Evolutionary conservation across 768 basidiomycete species (phyloP), one percentile per base, ranked within the genome.

Genomic region (Mycena filopes): DNA sequence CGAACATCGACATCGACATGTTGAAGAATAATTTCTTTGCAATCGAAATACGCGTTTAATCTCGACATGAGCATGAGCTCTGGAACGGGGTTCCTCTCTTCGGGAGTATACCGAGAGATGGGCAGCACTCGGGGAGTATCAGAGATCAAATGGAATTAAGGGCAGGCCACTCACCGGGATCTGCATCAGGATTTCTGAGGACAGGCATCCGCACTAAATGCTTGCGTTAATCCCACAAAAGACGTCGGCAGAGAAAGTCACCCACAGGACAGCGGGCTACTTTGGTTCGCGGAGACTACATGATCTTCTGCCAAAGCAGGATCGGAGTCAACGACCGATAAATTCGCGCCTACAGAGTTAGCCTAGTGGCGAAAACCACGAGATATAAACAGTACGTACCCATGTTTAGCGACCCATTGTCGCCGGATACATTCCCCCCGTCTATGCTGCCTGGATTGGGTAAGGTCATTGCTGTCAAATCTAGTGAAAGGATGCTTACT

Each of bases 131-230:
- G n/a, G n/a, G n/a, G n/a, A n/a, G 43, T 10, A 45, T 12, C 3
- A n/a, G 7, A 21, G 9, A 3, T 45, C 13, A 28, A 1, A 40
- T 42, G 20, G 7, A 43, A 4, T 8, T 23, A 7, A 12, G n/a
- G 7, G 28, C 4, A 12, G 12, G 18, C 0, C 18, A 55, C 54
- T 20, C 18, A 55, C 54, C 10, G n/a, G 7, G 26, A 20, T 42
- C 16, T 6, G 2, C 54, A 13, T 8, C 25, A 2, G 18, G 20
- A 40, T 41, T 25, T n/a, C 1, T 2, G n/a, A 15, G 13, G 41
- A 55, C 54, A n/a, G 41, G 54, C 54, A 41, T 55, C 54, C 23
- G 41, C 28, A 1, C 54, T 55, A 21, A 25, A 13, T n/a, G 16
- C 40, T 26, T 7, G 11, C 21, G 25, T 42, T 23, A 53, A 18